Evolutionary conservation across 192 early-diverging fungal genomes (phyloP).

Genomic region (Gonapodya sp.): DNA sequence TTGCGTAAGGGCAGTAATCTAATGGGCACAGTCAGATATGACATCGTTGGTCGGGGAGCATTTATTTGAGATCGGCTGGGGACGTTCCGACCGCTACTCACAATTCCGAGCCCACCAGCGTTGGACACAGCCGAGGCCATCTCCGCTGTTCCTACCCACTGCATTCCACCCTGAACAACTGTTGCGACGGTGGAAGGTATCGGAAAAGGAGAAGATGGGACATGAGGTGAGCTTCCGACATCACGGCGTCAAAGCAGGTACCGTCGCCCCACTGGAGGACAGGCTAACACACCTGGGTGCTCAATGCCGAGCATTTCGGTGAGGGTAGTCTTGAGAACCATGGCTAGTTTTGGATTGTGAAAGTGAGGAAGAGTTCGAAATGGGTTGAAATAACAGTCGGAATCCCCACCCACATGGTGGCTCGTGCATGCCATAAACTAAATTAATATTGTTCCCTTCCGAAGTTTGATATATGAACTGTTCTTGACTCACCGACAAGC

Average conservation of each 20-base stretch:
- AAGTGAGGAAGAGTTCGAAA: not conserved
- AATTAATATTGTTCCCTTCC: too few species aligned
- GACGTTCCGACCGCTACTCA: not conserved
- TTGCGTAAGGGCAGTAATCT: constrained; percentile 44
- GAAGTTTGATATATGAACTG: too few species aligned
- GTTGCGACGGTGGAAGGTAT: constrained; percentile 12
- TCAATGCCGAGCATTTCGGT: constrained; percentile 58
- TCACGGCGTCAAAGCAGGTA: constrained; percentile 12
- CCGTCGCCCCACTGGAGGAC: not conserved
- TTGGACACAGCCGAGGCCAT: constrained; percentile 62
- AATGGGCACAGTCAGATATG: not conserved
- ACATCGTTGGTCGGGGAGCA: not conserved
- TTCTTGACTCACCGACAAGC: too few species aligned
- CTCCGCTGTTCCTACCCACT: constrained; percentile 61
- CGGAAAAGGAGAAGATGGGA: constrained; percentile 2
- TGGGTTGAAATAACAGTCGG: too few species aligned
- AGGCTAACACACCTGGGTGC: constrained; percentile 31
- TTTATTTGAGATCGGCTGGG: not conserved
- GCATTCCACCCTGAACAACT: constrained; percentile 56
- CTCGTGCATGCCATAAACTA: too few species aligned
- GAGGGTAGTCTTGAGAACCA: constrained; percentile 54
- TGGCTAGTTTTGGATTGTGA: constrained; percentile 22
- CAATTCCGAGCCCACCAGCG: constrained; percentile 53
- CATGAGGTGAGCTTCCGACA: not conserved
- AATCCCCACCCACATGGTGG: too few species aligned